phyloP scores from a whole-genome alignment of 2,329 filamentous ascomycete genomes.

The Emydomyces testavorans region DNA sequence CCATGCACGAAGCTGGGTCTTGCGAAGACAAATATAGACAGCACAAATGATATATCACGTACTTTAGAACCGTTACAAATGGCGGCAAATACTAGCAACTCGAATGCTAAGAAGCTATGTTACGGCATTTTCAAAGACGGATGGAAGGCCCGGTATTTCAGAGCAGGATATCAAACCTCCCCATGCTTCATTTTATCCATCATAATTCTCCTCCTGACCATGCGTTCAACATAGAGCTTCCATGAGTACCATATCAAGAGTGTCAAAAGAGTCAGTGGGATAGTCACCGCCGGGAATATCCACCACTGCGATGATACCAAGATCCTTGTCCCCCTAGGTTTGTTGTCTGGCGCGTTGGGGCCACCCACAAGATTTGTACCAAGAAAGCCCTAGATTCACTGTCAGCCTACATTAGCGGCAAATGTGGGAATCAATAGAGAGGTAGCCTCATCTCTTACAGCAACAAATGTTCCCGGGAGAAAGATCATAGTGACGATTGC shows the following conservation, averaged over 20 bases:
- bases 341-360: not conserved
- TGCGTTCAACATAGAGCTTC: constrained; percentile 12
- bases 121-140: too few relatives aligned
- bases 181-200: constrained; percentile 1
- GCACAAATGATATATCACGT: too few relatives aligned
- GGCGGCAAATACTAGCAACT: too few relatives aligned
- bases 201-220: constrained; percentile 9
- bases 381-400: constrained; percentile 8
- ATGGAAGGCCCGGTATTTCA: too few relatives aligned
- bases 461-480: constrained; percentile 34
- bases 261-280: constrained; percentile 15
- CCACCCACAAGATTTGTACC: constrained; percentile 11
- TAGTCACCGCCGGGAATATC: constrained; percentile 15
- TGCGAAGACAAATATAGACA: too few relatives aligned
- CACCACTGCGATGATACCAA: constrained; percentile 13
- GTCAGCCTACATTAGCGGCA: not conserved
- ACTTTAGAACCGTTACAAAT: too few relatives aligned
- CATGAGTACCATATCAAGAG: constrained; percentile 11
- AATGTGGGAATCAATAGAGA: not conserved
- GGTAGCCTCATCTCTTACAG: constrained; percentile 14
- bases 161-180: not conserved
- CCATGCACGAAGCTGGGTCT: too few relatives aligned
- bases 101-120: too few relatives aligned
- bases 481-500: constrained; percentile 34
- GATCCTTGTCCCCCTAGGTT: not conserved